phyloP scores from a whole-genome alignment of 2,329 filamentous ascomycete genomes.

The Colletotrichum orbiculare region DNA sequence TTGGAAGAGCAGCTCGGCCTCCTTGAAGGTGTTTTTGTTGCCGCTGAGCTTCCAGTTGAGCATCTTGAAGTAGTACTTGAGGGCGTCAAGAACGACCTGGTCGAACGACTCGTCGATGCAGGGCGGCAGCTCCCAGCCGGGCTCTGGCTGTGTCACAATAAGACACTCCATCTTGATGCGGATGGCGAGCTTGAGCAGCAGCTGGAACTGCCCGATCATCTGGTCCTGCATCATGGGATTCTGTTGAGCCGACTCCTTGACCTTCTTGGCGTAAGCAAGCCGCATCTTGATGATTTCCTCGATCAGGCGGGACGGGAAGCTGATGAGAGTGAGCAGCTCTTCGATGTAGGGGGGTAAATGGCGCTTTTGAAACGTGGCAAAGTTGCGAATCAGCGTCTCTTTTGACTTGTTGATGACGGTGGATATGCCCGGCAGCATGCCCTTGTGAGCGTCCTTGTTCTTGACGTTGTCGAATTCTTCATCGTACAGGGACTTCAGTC shows the following conservation, averaged over 20 bases:
- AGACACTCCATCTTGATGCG: conserved; percentile 92
- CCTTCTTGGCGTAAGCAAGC: conserved; percentile 90
- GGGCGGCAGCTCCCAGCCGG: conserved; percentile 93
- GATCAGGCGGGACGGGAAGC: conserved; percentile 94
- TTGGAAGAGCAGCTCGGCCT: conserved; percentile 95
- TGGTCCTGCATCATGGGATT: conserved; percentile 95
- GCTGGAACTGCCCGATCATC: conserved; percentile 97
- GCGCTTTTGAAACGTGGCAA: conserved; percentile 83
- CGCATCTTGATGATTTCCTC: conserved; percentile 96
- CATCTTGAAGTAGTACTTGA: conserved; percentile 99
- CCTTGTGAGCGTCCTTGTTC: conserved; percentile 62
- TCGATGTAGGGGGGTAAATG: conserved; percentile 97
- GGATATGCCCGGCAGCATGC: conserved; percentile 86
- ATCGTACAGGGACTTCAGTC: conserved; percentile 89
- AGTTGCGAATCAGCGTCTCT: conserved; percentile 87
- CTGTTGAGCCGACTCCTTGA: conserved; percentile 94
- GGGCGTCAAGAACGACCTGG: conserved; percentile 86
- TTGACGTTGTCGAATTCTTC: conserved; percentile 56
- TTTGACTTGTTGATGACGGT: conserved; percentile 94
- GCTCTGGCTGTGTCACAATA: conserved; percentile 84
- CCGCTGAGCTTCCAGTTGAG: conserved; percentile 97
- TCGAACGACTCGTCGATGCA: conserved; percentile 98
- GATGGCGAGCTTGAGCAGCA: conserved; percentile 90
- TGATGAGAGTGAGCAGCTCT: conserved; percentile 94
- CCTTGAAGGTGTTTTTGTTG: conserved; percentile 99